Conservation (phyloP, 139 green algal genomes). For the Chlamydomonas sphaeroides region DNA sequence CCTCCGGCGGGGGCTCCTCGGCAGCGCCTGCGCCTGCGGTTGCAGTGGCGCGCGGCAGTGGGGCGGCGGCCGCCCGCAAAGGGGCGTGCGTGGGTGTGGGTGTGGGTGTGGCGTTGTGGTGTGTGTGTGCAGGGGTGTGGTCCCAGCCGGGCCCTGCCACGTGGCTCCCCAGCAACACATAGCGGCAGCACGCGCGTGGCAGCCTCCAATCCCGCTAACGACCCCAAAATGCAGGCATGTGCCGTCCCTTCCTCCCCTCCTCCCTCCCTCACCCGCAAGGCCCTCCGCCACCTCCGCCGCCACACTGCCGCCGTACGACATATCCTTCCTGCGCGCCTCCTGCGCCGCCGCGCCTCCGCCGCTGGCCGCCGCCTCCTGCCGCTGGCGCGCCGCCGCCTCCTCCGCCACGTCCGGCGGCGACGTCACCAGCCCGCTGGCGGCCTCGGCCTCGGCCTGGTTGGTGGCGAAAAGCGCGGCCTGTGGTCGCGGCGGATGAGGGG, state of each 20-base stretch:
- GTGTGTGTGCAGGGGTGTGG: no score
- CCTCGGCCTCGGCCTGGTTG: slow-evolving; percentile 14
- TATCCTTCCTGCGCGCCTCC: neutral
- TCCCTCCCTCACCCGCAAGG: neutral
- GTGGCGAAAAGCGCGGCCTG: slow-evolving; percentile 9
- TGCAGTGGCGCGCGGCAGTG: no score
- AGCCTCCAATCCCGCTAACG: neutral
- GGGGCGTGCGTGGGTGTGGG: no score
- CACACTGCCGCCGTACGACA: slow-evolving; percentile 16
- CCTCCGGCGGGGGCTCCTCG: no score
- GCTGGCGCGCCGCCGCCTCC: neutral
- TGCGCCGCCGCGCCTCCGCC: neutral
- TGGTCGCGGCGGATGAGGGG: neutral
- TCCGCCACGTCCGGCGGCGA: neutral
- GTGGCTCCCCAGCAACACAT: neutral
- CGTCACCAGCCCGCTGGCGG: slow-evolving; percentile 6
- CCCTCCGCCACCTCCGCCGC: slow-evolving; percentile 30
- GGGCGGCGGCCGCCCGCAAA: no score
- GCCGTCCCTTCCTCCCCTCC: no score
- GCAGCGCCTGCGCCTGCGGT: no score
- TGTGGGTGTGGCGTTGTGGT: no score
- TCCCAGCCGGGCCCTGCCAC: no score
- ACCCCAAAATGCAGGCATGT: no score
- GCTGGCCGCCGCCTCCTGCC: neutral
- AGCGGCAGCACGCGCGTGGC: neutral